Conservation (phyloP, 306 rosid species). For the Cicer cuneatum region DNA sequence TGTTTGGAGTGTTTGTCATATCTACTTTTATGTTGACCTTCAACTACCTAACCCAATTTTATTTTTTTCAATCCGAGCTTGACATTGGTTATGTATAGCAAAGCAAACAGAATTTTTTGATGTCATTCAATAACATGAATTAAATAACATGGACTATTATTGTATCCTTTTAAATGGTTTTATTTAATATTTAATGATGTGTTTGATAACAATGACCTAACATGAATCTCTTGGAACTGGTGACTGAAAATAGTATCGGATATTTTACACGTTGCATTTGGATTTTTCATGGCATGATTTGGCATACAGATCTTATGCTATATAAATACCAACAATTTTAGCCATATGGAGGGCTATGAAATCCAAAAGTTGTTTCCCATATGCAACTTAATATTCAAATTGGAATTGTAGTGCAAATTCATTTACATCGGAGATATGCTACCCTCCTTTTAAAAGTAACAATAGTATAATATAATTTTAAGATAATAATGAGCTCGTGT, state of each 20-base stretch:
- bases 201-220: conserved; percentile 34
- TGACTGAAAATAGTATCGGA: conserved; percentile 24
- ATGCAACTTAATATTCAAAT: conserved; percentile 23
- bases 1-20: no score
- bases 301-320: conserved; percentile 29
- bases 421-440: conserved; percentile 4
- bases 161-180: no score
- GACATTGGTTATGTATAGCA: no score
- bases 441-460: background rate
- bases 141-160: no score
- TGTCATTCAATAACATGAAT: no score
- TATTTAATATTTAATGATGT: background rate
- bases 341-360: conserved; percentile 40
- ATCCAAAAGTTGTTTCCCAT: conserved; percentile 33
- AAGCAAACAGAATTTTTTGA: no score
- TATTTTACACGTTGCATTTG: conserved; percentile 33
- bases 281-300: conserved; percentile 35
- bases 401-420: conserved; percentile 23
- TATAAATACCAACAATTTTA: conserved; percentile 21
- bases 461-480: no score
- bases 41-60: no score
- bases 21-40: no score
- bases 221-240: conserved; percentile 44
- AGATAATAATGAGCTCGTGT: no score
- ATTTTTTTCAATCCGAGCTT: no score